Conservation (phyloP, 805 yeast genomes). For the Clavispora asparagi region DNA sequence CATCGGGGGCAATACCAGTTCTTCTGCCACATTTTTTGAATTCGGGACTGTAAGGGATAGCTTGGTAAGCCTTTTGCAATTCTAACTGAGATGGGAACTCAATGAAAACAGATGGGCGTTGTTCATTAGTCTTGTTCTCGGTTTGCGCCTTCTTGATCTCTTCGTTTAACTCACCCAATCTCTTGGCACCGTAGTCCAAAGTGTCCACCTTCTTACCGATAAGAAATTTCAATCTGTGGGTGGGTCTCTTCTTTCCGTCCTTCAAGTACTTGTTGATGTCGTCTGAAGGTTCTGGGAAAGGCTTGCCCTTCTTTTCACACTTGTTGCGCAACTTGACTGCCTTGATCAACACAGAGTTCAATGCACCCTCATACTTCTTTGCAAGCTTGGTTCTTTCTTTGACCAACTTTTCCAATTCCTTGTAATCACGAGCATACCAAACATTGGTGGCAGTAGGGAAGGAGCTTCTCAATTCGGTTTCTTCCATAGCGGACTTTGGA, state of each 20-base stretch:
- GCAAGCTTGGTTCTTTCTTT: constrained; percentile 62
- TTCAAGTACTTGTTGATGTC: constrained; percentile 62
- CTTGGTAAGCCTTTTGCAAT: constrained; percentile 84
- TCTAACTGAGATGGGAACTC: constrained; percentile 83
- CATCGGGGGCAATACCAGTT: constrained; percentile 73
- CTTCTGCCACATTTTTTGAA: constrained; percentile 42
- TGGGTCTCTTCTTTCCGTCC: constrained; percentile 68
- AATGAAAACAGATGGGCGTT: constrained; percentile 66
- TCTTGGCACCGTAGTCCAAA: constrained; percentile 63
- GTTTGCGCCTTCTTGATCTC: constrained; percentile 58
- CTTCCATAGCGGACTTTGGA: constrained; percentile 44
- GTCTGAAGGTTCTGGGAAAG: constrained; percentile 51
- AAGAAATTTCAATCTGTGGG: constrained; percentile 64
- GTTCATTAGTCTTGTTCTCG: constrained; percentile 45
- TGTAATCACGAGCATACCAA: constrained; percentile 61
- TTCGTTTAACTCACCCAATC: constrained; percentile 62
- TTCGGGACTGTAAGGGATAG: constrained; percentile 54
- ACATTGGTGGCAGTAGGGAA: constrained; percentile 61
- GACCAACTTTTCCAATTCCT: constrained; percentile 49
- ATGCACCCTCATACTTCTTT: constrained; percentile 58
- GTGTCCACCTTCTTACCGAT: constrained; percentile 85
- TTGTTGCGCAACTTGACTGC: constrained; percentile 54
- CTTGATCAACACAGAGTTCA: constrained; percentile 55
- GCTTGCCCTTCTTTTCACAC: constrained; percentile 52
- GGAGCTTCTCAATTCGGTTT: constrained; percentile 44